These are phyloP conservation scores for Penicillium griseofulvum DNA, from an alignment of 2,329 filamentous ascomycete species.

Conservation along the genomic window DNA sequence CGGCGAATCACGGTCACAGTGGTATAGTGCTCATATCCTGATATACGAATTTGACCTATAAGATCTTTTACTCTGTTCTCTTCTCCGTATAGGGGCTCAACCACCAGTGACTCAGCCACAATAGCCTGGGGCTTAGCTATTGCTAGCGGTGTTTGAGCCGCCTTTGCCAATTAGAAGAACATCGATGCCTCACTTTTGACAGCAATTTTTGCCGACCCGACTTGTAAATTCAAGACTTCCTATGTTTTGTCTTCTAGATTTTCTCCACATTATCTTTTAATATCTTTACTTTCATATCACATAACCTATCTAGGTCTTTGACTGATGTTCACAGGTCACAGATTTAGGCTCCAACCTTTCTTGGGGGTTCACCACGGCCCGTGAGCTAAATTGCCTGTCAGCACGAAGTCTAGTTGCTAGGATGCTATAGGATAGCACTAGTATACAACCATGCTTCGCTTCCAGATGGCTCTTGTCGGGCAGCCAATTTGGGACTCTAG, in stretches of 20 bases:
- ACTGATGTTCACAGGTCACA: background rate
- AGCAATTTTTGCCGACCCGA: background rate
- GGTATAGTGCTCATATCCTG: background rate
- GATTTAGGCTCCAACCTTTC: background rate
- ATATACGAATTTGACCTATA: background rate
- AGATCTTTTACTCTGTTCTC: too few relatives aligned
- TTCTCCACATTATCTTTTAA: background rate
- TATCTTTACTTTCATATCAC: background rate
- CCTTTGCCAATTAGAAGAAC: background rate
- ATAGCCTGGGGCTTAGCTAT: too few relatives aligned
- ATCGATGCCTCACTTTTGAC: background rate
- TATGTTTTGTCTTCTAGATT: background rate
- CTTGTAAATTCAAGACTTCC: background rate
- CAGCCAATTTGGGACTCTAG: background rate
- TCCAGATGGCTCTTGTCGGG: background rate
- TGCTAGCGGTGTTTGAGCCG: background rate
- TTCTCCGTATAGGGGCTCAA: too few relatives aligned
- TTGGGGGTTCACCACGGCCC: too few relatives aligned
- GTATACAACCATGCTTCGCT: background rate
- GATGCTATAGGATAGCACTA: background rate
- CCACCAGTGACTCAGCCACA: too few relatives aligned
- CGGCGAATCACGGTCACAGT: background rate
- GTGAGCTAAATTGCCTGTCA: background rate
- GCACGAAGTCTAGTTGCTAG: background rate
- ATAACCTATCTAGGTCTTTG: background rate